Evolutionary conservation across 1,284 basidiomycete species (phyloP), one percentile per base, ranked within the genome.

Genomic region (Schizophyllum commune): DNA sequence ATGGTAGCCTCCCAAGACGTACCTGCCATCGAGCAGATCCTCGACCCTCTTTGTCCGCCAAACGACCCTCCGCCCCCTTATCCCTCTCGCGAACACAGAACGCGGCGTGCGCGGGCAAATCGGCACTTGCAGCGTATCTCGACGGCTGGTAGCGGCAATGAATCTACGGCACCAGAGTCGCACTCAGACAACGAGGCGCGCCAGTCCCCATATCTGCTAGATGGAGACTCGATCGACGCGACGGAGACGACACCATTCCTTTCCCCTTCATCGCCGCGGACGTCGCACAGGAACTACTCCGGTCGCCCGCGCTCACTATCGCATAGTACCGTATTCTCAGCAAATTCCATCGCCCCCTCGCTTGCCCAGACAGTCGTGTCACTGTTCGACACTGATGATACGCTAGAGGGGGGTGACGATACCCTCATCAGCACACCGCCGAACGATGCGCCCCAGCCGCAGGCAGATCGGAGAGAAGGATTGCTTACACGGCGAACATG

Each of bases 21-120:
- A 17, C 39, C 39, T 17, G 39, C 39, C 39, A 47, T 47, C 39
- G 39, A 47, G 17, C 39, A 55, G 19, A 55, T 55, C 19, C 19
- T 55, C 11, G 53, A 55, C 9, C 56, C 56, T 4, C 19, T 57
- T 32, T 61, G 60, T 32, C 8, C 19, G 4, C 52, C 59, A 3
- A 65, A 72, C 3, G 86, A 88, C 64, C 86, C 86, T 0, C 86
- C 86, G 11, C 86, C 86, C 0, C 86, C 86, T 0, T 89, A 88
- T 69, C 86, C 85, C 47, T 79, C 83, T 0, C 74, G 77, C 61
- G 56, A 58, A 82, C n/a, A 77, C 80, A 33, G 64, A 71, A 7
- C 74, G 81, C 32, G 58, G 72, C 4, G 67, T 66, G 32, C 74
- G 74, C 57, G 27, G 11, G 27, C 19, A 27, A 55, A 21, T 19